Evolutionary conservation across 192 early-diverging fungal species (phyloP).

Genomic region (Phlyctochytrium bullatum): DNA sequence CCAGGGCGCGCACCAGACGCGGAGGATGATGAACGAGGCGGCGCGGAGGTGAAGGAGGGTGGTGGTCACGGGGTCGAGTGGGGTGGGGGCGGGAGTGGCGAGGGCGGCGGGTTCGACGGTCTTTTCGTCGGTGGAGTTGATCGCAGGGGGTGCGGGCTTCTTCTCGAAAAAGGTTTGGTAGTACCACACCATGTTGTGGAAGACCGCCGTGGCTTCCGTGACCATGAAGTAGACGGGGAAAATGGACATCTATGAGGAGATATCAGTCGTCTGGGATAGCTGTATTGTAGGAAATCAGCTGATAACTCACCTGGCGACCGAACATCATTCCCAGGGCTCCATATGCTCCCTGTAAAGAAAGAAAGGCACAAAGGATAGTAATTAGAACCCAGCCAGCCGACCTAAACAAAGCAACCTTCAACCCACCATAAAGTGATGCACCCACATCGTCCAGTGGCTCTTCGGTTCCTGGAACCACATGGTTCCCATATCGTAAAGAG

Average conservation of each 20-base stretch:
- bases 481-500: conserved; percentile 6
- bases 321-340: conserved; percentile 5
- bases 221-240: conserved; percentile 12
- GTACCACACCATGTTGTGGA: conserved; percentile 10
- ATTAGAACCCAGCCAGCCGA: background rate
- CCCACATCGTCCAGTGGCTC: conserved; percentile 9
- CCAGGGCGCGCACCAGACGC: background rate
- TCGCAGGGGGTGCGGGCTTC: background rate
- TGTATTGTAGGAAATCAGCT: too few species aligned
- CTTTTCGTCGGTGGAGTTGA: background rate
- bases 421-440: conserved; percentile 6
- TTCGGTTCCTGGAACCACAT: background rate
- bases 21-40: background rate
- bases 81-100: background rate
- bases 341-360: background rate
- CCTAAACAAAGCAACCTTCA: background rate
- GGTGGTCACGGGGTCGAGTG: background rate
- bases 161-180: conserved; percentile 1
- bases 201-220: conserved; percentile 6
- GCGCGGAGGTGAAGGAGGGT: background rate
- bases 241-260: background rate
- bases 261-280: too few species aligned
- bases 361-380: background rate
- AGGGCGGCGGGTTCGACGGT: background rate
- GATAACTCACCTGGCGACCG: background rate